Percentiles rank a stretch among this genome's conserved stretches.
These are phyloP conservation scores for Podospora pseudopauciseta DNA, from an alignment of 495 filamentous ascomycete genomes.

Conservation along the genomic window DNA sequence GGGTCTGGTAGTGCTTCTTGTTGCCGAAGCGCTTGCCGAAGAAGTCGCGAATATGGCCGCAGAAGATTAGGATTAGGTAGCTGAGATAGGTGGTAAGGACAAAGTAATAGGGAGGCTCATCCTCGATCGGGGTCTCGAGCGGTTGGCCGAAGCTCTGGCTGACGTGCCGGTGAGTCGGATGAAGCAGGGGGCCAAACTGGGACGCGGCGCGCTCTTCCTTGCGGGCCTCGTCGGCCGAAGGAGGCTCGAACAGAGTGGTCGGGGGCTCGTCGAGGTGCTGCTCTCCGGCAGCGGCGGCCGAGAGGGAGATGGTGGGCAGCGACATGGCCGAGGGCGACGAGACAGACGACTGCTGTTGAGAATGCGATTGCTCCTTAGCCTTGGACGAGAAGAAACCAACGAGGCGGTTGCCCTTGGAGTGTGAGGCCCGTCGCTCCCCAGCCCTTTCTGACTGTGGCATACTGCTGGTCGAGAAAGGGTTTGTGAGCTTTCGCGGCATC, in stretches of 20 bases:
- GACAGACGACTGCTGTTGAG: conserved; percentile 52
- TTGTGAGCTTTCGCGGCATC: conserved; percentile 54
- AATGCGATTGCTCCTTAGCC: conserved; percentile 53
- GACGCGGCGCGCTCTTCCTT: conserved; percentile 74
- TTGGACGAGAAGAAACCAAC: conserved; percentile 63
- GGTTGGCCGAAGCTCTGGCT: conserved; percentile 71
- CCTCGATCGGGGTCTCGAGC: conserved; percentile 79
- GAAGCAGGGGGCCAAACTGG: conserved; percentile 84
- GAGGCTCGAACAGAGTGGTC: conserved; percentile 86
- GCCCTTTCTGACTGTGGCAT: conserved; percentile 39
- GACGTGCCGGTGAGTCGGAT: conserved; percentile 76
- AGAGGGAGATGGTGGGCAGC: conserved; percentile 88
- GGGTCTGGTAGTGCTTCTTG: conserved; percentile 71
- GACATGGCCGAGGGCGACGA: conserved; percentile 60
- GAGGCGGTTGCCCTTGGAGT: conserved; percentile 55
- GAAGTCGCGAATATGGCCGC: conserved; percentile 93
- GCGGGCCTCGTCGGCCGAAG: conserved; percentile 78
- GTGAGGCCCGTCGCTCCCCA: conserved; percentile 51
- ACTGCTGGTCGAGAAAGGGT: conserved; percentile 37
- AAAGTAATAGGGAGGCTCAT: conserved; percentile 96
- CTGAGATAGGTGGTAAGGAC: conserved; percentile 95
- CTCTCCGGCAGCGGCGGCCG: conserved; percentile 79
- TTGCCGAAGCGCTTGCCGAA: conserved; percentile 93
- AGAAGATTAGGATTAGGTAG: conserved; percentile 91
- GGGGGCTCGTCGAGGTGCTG: conserved; percentile 62